Evolutionary conservation across 2,329 filamentous ascomycete genomes (phyloP), one percentile per base, ranked within the genome.

Genomic region (Cladosporium oxysporum): DNA sequence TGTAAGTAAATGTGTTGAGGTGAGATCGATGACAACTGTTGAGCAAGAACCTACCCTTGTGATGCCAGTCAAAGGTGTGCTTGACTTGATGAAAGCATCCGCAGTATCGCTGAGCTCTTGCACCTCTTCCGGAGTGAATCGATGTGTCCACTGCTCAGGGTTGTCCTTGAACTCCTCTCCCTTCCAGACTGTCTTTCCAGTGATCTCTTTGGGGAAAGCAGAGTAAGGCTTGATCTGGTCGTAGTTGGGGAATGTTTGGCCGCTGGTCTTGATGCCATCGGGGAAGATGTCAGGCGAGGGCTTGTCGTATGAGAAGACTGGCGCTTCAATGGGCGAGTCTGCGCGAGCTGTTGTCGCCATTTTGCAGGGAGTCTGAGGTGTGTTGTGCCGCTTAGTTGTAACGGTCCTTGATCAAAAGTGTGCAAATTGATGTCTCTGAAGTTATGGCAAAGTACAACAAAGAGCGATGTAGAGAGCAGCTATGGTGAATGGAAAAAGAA

Each of bases 171-270:
- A 91, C 35, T 91, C 88, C 33, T 87, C 84, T 5, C 85, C 83
- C 63, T 84, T 83, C 91, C 91, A 95, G 33, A 91, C 87, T 0
- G 90, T 93, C 0, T 86, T 85, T 12, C 91, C 91, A 0, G 83
- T 83, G 75, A 93, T 92, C 67, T 89, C 79, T 66, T 86, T 85
- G 52, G 91, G 91, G 73, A 93, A 94, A 18, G 84, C 83, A 0
- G 84, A 82, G 76, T 92, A 94, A 0, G 90, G 85, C 58, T 80
- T 81, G n/a, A 94, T 78, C 10, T 83, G 79, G 35, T 88, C 82
- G 74, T 89, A 89, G 37, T 91, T 77, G 1, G 91, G 91, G 28
- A 85, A 82, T 71, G 91, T 89, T 75, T 94, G 91, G 47, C 91
- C 91, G 0, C 89, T 85, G 23, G 88, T 90, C 73, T 86, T 88